phyloP scores from a whole-genome alignment of 805 yeast genomes.

The Candida succiphila region DNA sequence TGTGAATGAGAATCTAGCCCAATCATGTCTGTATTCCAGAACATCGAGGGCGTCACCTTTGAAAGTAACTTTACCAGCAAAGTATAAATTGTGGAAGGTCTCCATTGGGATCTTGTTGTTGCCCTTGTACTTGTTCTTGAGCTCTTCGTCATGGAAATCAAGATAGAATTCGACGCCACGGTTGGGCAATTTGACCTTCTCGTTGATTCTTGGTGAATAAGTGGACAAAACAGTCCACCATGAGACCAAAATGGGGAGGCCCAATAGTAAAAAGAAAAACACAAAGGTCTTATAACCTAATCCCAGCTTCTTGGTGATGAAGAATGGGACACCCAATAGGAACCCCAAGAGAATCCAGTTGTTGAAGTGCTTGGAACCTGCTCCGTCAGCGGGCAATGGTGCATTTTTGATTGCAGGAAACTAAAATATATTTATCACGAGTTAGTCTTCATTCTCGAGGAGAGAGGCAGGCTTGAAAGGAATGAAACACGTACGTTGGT shows the following conservation, averaged over 20 bases:
- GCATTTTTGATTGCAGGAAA: constrained; percentile 77
- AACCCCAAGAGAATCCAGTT: constrained; percentile 44
- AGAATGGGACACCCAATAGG: constrained; percentile 49
- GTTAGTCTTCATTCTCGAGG: constrained; percentile 2
- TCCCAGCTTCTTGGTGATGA: constrained; percentile 54
- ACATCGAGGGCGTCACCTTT: constrained; percentile 82
- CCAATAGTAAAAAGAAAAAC: constrained; percentile 43
- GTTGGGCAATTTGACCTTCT: constrained; percentile 66
- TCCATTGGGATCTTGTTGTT: constrained; percentile 79
- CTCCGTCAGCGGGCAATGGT: constrained; percentile 86
- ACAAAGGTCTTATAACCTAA: constrained; percentile 61
- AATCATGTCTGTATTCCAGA: constrained; percentile 82
- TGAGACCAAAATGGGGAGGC: constrained; percentile 66
- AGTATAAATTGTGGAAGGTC: constrained; percentile 82
- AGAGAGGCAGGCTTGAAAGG: too few species aligned
- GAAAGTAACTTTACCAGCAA: constrained; percentile 74
- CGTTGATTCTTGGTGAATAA: constrained; percentile 72
- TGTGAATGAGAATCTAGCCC: constrained; percentile 81
- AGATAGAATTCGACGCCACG: constrained; percentile 71
- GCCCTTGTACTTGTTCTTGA: constrained; percentile 63
- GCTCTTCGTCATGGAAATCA: constrained; percentile 68
- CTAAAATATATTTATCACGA: constrained; percentile 8
- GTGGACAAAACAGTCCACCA: constrained; percentile 77
- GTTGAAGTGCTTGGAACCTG: constrained; percentile 69
- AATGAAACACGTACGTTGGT: constrained; percentile 28